Percentiles rank a stretch among this genome's conserved stretches.
These are phyloP conservation scores for Salicornia ramosissima DNA, from an alignment of 148 eudicot genomes.

Conservation along the genomic window DNA sequence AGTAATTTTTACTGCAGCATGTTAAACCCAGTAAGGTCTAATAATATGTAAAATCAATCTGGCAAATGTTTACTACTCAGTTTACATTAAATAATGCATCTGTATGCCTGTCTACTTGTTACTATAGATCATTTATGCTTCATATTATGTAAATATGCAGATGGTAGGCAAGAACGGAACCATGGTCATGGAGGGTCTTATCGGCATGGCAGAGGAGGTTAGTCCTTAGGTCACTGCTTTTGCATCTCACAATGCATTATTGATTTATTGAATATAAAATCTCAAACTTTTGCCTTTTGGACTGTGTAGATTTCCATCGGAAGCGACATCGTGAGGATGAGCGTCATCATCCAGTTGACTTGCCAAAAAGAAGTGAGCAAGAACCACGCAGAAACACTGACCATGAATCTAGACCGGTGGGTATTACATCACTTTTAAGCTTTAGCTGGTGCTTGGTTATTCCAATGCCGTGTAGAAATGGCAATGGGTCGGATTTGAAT, in stretches of 20 bases:
- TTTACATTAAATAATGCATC: neutral
- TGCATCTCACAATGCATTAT: neutral
- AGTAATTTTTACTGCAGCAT: neutral
- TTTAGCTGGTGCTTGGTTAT: neutral
- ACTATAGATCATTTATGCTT: neutral
- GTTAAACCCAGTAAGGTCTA: too few relatives aligned
- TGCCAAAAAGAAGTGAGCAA: constrained; percentile 60
- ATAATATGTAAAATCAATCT: too few relatives aligned
- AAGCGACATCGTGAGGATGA: constrained; percentile 91
- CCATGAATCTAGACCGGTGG: constrained; percentile 86
- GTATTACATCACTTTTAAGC: constrained; percentile 2
- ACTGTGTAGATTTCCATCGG: constrained; percentile 54
- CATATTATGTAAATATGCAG: constrained; percentile 28
- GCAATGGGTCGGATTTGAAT: too few relatives aligned
- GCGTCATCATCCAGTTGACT: constrained; percentile 49
- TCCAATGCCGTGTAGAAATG: too few relatives aligned
- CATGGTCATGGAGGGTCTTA: constrained; percentile 67
- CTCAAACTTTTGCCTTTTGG: constrained; percentile 2
- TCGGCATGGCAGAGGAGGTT: constrained; percentile 91
- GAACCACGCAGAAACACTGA: constrained; percentile 68
- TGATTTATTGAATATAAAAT: neutral
- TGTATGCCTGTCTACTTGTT: neutral
- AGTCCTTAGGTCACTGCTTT: neutral
- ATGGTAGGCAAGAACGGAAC: constrained; percentile 64
- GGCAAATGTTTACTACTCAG: neutral